phyloP scores from a whole-genome alignment of 495 filamentous ascomycete species.

The Antarctomyces pellizariae region DNA sequence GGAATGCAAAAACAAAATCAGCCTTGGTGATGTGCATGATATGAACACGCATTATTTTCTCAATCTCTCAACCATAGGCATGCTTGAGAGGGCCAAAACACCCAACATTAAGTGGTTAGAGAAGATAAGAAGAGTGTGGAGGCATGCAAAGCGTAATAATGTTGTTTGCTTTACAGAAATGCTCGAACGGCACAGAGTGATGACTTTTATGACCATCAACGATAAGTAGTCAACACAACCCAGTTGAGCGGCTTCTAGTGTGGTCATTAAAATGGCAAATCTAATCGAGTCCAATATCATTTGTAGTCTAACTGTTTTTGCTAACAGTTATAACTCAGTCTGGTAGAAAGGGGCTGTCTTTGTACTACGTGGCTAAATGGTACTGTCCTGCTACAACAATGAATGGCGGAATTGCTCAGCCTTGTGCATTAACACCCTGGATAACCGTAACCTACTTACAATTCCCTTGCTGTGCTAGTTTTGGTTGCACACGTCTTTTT shows the following conservation, averaged over 20 bases:
- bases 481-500: slow-evolving; percentile 8
- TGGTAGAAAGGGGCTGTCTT: slow-evolving; percentile 7
- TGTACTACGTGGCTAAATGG: slow-evolving; percentile 13
- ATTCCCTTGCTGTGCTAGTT: slow-evolving; percentile 17
- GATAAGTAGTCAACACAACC: slow-evolving; percentile 13
- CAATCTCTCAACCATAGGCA: slow-evolving; percentile 3
- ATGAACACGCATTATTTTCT: neutral
- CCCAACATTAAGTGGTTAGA: slow-evolving; percentile 5
- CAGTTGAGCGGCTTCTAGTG: slow-evolving; percentile 5
- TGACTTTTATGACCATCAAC: slow-evolving; percentile 12
- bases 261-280: slow-evolving; percentile 7
- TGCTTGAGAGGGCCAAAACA: slow-evolving; percentile 4
- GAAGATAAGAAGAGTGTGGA: slow-evolving; percentile 3
- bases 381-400: slow-evolving; percentile 15
- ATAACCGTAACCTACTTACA: slow-evolving; percentile 19
- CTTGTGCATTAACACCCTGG: slow-evolving; percentile 11
- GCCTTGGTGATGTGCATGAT: slow-evolving; percentile 6
- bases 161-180: slow-evolving; percentile 10
- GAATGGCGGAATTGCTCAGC: slow-evolving; percentile 14
- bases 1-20: slow-evolving; percentile 7
- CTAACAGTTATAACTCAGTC: slow-evolving; percentile 13
- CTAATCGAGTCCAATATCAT: slow-evolving; percentile 10
- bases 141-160: slow-evolving; percentile 12
- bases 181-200: slow-evolving; percentile 9
- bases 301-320: slow-evolving; percentile 16